Percentiles rank a stretch among this genome's conserved stretches.
These are phyloP conservation scores for Cercospora brassicicola DNA, from an alignment of 2,329 filamentous ascomycete species.

Conservation along the genomic window DNA sequence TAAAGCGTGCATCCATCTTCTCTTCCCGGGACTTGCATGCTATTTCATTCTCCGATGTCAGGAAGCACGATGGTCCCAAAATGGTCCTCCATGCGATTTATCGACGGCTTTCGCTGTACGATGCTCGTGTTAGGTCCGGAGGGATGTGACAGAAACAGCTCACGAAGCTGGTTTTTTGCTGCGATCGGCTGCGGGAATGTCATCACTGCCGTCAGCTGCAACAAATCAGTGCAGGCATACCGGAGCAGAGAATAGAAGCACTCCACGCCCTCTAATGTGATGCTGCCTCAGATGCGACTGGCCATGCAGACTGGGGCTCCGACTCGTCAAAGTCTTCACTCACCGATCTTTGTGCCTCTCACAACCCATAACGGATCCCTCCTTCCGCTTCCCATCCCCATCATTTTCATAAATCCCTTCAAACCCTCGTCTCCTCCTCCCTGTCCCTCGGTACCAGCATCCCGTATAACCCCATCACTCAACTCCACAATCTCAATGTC, in stretches of 20 bases:
- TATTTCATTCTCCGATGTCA: neutral
- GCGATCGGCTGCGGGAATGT: neutral
- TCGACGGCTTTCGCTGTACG: neutral
- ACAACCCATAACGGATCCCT: constrained; percentile 51
- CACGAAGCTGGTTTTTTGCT: neutral
- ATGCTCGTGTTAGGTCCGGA: neutral
- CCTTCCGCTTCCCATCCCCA: constrained; percentile 34
- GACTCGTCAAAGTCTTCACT: neutral
- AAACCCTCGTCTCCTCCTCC: constrained; percentile 19
- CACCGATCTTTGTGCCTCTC: constrained; percentile 31
- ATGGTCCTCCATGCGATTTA: neutral
- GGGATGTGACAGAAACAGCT: neutral
- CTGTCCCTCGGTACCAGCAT: constrained; percentile 14
- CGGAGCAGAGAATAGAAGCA: neutral
- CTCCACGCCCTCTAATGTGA: neutral
- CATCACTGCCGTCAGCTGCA: neutral
- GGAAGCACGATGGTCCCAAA: neutral
- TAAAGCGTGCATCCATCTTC: neutral
- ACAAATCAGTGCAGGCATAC: neutral
- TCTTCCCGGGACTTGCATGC: neutral
- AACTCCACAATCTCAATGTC: constrained; percentile 56
- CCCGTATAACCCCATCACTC: constrained; percentile 42
- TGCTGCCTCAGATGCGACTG: neutral
- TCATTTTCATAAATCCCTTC: constrained; percentile 36
- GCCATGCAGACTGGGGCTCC: neutral